A percentile compares a stretch with the other conserved stretches of the same genome.
Evolutionary conservation across 768 basidiomycete species (phyloP).

Genomic region (Lepiota venenata): DNA sequence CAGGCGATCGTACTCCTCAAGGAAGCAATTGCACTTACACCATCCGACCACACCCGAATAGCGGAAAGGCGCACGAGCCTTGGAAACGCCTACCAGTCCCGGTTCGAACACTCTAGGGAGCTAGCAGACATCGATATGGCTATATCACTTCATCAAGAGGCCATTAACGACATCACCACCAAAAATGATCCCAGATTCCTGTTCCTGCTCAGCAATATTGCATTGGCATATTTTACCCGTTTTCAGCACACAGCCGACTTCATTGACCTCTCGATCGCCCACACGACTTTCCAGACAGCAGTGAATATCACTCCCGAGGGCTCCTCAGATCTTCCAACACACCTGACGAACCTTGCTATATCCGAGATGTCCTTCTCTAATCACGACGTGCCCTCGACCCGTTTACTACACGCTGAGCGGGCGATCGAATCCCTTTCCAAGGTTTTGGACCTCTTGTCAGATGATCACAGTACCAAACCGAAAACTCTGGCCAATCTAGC

Average conservation of each 20-base stretch:
- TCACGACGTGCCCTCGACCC: neutral
- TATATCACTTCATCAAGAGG: conserved; percentile 7
- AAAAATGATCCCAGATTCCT: conserved; percentile 1
- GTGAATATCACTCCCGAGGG: too few species aligned
- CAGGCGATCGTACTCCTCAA: conserved; percentile 13
- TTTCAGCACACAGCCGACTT: neutral
- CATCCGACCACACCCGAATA: conserved; percentile 6
- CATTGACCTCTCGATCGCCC: too few species aligned
- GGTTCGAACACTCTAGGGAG: conserved; percentile 11
- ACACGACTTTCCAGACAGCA: too few species aligned
- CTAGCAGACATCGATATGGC: conserved; percentile 10
- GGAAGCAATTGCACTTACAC: conserved; percentile 11
- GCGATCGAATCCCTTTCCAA: neutral
- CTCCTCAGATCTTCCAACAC: neutral
- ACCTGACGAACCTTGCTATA: neutral
- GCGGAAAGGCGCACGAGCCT: conserved; percentile 6
- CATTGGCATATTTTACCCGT: neutral
- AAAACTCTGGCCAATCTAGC: too few species aligned
- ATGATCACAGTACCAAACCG: too few species aligned
- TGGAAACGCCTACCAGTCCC: conserved; percentile 11
- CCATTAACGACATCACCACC: conserved; percentile 13
- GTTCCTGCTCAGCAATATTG: neutral
- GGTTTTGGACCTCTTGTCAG: neutral
- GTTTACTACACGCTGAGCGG: neutral
- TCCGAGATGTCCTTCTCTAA: neutral